These are phyloP conservation scores for Nidula niveotomentosa DNA, from an alignment of 1,284 basidiomycete species.

Conservation along the genomic window DNA sequence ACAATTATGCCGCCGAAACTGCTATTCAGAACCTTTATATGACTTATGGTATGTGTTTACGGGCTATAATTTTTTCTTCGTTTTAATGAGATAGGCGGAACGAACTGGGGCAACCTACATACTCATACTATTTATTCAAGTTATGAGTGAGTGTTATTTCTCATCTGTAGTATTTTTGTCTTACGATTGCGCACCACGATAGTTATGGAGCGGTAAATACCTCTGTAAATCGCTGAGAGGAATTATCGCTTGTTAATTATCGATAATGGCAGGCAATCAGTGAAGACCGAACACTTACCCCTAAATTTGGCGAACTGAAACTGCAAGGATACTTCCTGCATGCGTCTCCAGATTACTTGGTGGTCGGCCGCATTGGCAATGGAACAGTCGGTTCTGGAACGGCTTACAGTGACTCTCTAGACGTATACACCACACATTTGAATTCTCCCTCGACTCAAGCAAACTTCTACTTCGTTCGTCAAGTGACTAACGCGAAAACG, in stretches of 20 bases:
- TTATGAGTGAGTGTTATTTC: constrained; percentile 30
- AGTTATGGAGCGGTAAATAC: constrained; percentile 26
- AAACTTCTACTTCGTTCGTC: constrained; percentile 49
- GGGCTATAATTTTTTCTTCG: background rate
- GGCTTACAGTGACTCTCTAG: constrained; percentile 28
- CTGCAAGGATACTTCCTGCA: constrained; percentile 43
- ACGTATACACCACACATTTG: constrained; percentile 37
- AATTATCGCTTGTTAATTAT: too few relatives aligned
- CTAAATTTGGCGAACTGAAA: constrained; percentile 46
- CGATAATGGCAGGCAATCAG: constrained; percentile 29
- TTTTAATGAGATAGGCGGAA: constrained; percentile 25
- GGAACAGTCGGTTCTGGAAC: constrained; percentile 27
- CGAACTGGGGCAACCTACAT: constrained; percentile 46
- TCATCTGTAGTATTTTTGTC: background rate
- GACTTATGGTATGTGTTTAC: constrained; percentile 31
- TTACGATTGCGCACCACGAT: background rate
- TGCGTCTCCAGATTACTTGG: constrained; percentile 39
- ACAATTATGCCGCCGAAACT: constrained; percentile 38
- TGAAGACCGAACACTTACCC: constrained; percentile 39
- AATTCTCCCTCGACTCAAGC: constrained; percentile 24
- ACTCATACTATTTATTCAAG: constrained; percentile 41
- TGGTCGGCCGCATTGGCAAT: constrained; percentile 31
- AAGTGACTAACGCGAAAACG: constrained; percentile 30
- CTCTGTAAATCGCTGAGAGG: too few relatives aligned
- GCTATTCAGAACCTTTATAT: constrained; percentile 40